phyloP scores from a whole-genome alignment of 176 grass and related monocot genomes.

The Ensete glaucum region DNA sequence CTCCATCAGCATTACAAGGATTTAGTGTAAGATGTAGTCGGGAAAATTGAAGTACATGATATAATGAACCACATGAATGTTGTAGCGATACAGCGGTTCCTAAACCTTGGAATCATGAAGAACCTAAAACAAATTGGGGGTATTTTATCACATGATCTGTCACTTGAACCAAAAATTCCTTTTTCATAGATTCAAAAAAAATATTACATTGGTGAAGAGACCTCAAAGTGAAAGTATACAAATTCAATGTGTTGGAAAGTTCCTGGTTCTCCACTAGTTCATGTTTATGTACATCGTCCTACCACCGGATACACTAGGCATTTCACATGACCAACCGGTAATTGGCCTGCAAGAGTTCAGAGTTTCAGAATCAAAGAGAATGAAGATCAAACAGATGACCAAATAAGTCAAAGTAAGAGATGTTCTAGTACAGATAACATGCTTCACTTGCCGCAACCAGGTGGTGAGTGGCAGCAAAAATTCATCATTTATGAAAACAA shows the following conservation, averaged over 20 bases:
- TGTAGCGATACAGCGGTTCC: too few species aligned
- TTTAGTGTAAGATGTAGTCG: too few species aligned
- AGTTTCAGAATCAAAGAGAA: not conserved
- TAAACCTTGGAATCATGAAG: too few species aligned
- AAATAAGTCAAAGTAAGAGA: constrained; percentile 18
- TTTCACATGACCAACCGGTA: constrained; percentile 12
- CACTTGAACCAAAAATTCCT: too few species aligned
- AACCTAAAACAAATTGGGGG: too few species aligned
- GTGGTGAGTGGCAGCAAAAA: not conserved
- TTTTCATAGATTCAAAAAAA: not conserved
- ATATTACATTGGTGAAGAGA: not conserved
- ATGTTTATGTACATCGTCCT: not conserved
- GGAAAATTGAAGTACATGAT: too few species aligned
- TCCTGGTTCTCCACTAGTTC: not conserved
- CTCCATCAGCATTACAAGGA: too few species aligned
- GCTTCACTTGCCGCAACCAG: not conserved
- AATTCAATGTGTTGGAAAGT: not conserved
- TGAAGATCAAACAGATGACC: not conserved
- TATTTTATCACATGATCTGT: too few species aligned
- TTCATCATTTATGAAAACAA: not conserved
- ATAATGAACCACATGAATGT: too few species aligned
- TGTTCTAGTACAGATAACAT: not conserved
- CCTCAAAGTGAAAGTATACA: not conserved
- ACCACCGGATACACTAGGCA: not conserved
- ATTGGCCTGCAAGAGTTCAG: constrained; percentile 38